phyloP scores from a whole-genome alignment of 1,284 basidiomycete species.

The Xerocomus minutiporus region DNA sequence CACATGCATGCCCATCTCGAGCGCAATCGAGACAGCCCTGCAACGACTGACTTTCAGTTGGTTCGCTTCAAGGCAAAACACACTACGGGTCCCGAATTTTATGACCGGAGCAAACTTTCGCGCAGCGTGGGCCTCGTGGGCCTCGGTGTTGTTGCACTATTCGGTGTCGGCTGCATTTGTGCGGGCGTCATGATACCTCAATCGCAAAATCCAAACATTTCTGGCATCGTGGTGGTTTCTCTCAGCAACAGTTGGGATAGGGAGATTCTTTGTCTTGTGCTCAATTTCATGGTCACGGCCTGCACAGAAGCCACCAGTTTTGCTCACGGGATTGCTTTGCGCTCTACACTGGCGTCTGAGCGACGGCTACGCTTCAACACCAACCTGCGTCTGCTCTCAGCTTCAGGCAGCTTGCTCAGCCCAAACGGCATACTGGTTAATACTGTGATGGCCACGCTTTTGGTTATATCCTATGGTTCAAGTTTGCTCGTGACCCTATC shows the following conservation, averaged over 20 bases:
- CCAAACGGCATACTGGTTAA: constrained; percentile 25
- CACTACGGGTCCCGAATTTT: constrained; percentile 26
- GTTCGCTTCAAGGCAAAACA: constrained; percentile 21
- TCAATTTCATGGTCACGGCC: constrained; percentile 25
- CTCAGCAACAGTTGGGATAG: constrained; percentile 11
- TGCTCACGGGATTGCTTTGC: constrained; percentile 26
- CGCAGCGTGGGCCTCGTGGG: constrained; percentile 26
- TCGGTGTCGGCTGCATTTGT: constrained; percentile 21
- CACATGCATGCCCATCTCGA: constrained; percentile 7
- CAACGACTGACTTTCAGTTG: constrained; percentile 21
- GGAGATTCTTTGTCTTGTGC: constrained; percentile 20
- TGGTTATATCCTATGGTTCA: constrained; percentile 28
- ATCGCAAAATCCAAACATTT: constrained; percentile 3
- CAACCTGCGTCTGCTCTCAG: constrained; percentile 30
- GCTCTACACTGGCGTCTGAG: constrained; percentile 28
- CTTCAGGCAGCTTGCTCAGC: constrained; percentile 11
- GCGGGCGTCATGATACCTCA: constrained; percentile 19
- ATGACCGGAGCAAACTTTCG: constrained; percentile 27
- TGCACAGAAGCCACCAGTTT: constrained; percentile 33
- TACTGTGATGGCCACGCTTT: constrained; percentile 26
- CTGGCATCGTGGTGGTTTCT: constrained; percentile 20
- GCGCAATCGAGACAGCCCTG: constrained; percentile 9
- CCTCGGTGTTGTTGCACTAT: constrained; percentile 17
- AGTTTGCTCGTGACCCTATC: constrained; percentile 22
- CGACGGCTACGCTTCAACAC: constrained; percentile 28